A percentile compares a stretch with the other conserved stretches of the same genome.
These are phyloP conservation scores for Phytophthora sansomeana DNA, from an alignment of 352 stramenopile species.

Conservation along the genomic window DNA sequence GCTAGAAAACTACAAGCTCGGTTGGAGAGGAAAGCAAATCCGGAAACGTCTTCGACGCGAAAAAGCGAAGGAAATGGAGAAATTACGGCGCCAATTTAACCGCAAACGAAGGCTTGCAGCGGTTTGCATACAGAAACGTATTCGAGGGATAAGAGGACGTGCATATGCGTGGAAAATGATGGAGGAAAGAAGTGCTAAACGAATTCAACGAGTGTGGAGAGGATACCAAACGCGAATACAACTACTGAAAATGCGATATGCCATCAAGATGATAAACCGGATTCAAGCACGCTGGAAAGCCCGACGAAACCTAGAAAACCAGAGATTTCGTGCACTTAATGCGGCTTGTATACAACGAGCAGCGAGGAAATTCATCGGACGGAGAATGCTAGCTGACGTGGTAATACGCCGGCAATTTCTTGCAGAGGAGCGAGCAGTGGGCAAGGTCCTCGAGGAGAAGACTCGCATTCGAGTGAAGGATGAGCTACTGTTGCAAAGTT, in stretches of 20 bases:
- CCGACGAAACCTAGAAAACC: constrained; percentile 39
- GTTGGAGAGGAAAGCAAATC: constrained; percentile 54
- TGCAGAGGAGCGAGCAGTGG: constrained; percentile 60
- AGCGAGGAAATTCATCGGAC: constrained; percentile 47
- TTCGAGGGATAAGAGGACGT: constrained; percentile 63
- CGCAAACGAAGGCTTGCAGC: constrained; percentile 44
- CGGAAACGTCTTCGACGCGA: constrained; percentile 53
- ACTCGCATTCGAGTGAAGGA: constrained; percentile 57
- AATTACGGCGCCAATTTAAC: constrained; percentile 41
- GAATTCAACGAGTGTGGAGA: constrained; percentile 68
- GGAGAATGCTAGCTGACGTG: constrained; percentile 43
- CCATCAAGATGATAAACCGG: constrained; percentile 53
- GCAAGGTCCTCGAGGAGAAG: constrained; percentile 51
- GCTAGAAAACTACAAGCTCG: constrained; percentile 56
- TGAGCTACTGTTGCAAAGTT: constrained; percentile 76
- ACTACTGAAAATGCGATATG: constrained; percentile 51
- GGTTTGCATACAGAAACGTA: constrained; percentile 61
- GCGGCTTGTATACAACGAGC: constrained; percentile 51
- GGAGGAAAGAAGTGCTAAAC: constrained; percentile 43
- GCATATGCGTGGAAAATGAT: constrained; percentile 46
- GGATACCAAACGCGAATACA: constrained; percentile 56
- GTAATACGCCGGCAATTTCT: constrained; percentile 62
- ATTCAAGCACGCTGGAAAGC: constrained; percentile 60
- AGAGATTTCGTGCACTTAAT: constrained; percentile 29
- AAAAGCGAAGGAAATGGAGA: constrained; percentile 44